Conservation (phyloP, 1,284 basidiomycete species). For the Gastroboletus turbinatus region DNA sequence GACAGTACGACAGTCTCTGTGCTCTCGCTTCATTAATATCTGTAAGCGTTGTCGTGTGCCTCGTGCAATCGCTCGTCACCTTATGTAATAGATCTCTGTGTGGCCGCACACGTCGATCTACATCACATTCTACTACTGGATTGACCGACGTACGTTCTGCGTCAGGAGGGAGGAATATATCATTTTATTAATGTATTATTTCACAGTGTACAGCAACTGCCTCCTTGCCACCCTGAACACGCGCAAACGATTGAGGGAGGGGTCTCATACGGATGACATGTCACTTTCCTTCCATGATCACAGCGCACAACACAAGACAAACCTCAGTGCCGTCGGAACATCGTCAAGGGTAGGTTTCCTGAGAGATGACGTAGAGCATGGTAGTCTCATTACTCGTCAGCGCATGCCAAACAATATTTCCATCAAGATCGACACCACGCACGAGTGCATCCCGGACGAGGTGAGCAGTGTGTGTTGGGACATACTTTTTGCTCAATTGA, state of each 20-base stretch:
- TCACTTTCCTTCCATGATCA: constrained; percentile 8
- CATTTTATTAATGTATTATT: not conserved
- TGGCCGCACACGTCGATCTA: constrained; percentile 45
- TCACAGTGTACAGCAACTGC: constrained; percentile 46
- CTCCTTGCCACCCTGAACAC: constrained; percentile 49
- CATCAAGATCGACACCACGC: constrained; percentile 22
- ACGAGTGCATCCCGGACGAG: constrained; percentile 16
- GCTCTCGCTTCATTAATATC: constrained; percentile 43
- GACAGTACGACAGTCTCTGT: constrained; percentile 24
- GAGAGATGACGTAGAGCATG: not conserved
- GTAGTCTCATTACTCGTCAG: constrained; percentile 4
- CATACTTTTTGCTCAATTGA: not conserved
- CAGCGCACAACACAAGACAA: constrained; percentile 1
- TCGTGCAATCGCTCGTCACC: not conserved
- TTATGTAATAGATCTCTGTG: constrained; percentile 31
- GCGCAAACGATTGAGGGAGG: constrained; percentile 36
- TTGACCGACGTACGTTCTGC: constrained; percentile 40
- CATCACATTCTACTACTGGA: constrained; percentile 47
- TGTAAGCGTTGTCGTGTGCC: constrained; percentile 25
- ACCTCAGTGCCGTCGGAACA: not conserved
- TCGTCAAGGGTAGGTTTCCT: constrained; percentile 5
- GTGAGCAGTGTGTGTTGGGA: not conserved
- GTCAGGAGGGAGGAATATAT: not conserved
- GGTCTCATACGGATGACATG: constrained; percentile 5
- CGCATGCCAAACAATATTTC: constrained; percentile 15